phyloP scores from a whole-genome alignment of 1,284 basidiomycete genomes.

The Golubevia sp. region DNA sequence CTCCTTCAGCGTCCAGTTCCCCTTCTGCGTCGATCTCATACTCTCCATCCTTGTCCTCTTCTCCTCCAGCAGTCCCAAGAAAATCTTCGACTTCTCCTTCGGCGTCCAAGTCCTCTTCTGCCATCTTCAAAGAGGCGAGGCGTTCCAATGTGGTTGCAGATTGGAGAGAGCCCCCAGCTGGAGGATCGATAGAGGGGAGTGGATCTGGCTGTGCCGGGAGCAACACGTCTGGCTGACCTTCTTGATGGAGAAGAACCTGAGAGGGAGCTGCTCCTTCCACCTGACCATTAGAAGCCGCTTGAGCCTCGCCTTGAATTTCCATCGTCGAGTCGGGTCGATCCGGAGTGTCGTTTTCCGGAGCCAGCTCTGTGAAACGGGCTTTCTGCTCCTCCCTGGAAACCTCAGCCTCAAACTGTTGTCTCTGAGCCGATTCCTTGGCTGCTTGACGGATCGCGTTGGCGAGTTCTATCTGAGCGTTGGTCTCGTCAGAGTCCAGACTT shows the following conservation, averaged over 20 bases:
- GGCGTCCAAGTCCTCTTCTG: constrained; percentile 5
- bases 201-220: constrained; percentile 14
- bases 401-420: constrained; percentile 14
- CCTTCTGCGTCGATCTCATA: background rate
- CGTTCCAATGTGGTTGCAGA: background rate
- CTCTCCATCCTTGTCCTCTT: constrained; percentile 3
- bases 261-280: constrained; percentile 5
- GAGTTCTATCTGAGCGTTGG: no score
- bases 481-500: constrained; percentile 12
- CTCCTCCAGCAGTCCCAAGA: constrained; percentile 14
- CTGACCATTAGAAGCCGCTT: no score
- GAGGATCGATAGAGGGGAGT: constrained; percentile 5
- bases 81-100: constrained; percentile 29
- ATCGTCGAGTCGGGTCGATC: no score
- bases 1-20: background rate
- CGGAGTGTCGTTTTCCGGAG: constrained; percentile 7
- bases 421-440: constrained; percentile 16
- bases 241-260: constrained; percentile 12
- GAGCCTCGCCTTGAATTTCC: no score
- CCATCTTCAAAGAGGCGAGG: constrained; percentile 7
- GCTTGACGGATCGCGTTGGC: constrained; percentile 15
- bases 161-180: background rate
- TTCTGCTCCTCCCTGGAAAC: constrained; percentile 4
- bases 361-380: constrained; percentile 11
- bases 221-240: constrained; percentile 16